A percentile compares a stretch with the other conserved stretches of the same genome.
Conservation (phyloP, 2,329 filamentous ascomycete genomes). For the Lecanicillium sp. region DNA sequence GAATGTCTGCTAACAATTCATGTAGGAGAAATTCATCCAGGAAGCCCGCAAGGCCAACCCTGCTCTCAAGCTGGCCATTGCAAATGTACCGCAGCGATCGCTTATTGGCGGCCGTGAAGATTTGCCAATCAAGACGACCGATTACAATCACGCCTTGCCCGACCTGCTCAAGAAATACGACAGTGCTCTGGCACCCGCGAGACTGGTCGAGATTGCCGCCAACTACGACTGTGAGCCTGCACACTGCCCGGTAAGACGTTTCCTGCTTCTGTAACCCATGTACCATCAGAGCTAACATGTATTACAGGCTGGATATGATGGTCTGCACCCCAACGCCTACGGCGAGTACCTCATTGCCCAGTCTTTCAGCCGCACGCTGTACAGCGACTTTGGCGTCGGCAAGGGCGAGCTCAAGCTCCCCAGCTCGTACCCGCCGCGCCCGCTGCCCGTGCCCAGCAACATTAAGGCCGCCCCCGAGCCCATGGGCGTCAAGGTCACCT, state of each 20-base stretch:
- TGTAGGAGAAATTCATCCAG: constrained; percentile 21
- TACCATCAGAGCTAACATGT: neutral
- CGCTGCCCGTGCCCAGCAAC: neutral
- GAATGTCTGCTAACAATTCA: neutral
- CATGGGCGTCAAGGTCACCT: constrained; percentile 3
- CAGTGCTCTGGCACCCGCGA: constrained; percentile 23
- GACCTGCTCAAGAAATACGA: constrained; percentile 22
- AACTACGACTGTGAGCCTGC: constrained; percentile 11
- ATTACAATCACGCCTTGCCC: constrained; percentile 20
- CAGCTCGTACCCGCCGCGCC: neutral
- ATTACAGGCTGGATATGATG: constrained; percentile 6
- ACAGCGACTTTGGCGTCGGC: constrained; percentile 1
- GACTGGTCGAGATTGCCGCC: constrained; percentile 27
- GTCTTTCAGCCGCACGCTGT: neutral
- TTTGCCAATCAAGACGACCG: constrained; percentile 19
- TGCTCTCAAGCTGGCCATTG: constrained; percentile 23
- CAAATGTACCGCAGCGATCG: constrained; percentile 25
- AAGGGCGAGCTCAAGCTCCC: neutral
- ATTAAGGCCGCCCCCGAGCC: neutral
- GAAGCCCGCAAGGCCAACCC: constrained; percentile 26
- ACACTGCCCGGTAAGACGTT: neutral
- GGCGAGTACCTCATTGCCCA: constrained; percentile 6
- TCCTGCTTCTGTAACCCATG: neutral
- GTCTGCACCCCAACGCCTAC: neutral
- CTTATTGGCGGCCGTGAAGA: constrained; percentile 20